Evolutionary conservation across 2,329 filamentous ascomycete species (phyloP).

Genomic region (Aspergillus ibericus): DNA sequence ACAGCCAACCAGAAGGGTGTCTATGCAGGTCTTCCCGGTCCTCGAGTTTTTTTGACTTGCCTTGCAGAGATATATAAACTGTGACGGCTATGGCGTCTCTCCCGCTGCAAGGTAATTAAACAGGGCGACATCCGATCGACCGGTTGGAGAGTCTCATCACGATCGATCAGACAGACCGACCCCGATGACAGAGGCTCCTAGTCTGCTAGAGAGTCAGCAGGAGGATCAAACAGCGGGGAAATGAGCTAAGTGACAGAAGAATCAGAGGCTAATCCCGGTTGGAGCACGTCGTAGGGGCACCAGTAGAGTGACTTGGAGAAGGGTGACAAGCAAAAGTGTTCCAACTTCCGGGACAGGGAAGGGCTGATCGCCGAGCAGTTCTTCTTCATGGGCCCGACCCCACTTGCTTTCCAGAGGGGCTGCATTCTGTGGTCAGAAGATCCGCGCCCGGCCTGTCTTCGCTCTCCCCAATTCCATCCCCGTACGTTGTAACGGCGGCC

Average conservation of each 20-base stretch:
- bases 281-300: background rate
- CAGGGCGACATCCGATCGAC: constrained; percentile 13
- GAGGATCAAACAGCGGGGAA: background rate
- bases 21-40: background rate
- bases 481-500: background rate
- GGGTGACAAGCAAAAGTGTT: constrained; percentile 10
- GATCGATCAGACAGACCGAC: constrained; percentile 7
- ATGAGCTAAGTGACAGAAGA: background rate
- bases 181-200: background rate
- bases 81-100: constrained; percentile 14
- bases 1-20: background rate
- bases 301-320: no score
- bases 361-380: constrained; percentile 22
- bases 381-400: constrained; percentile 15
- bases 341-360: constrained; percentile 20
- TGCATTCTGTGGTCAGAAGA: constrained; percentile 10
- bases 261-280: background rate
- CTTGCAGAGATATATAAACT: constrained; percentile 6
- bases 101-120: constrained; percentile 18
- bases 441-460: background rate
- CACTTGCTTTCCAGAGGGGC: constrained; percentile 10
- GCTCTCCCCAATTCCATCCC: background rate
- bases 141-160: background rate
- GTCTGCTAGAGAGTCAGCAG: background rate
- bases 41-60: background rate